A percentile compares a stretch with the other conserved stretches of the same genome.
These are phyloP conservation scores for Colletotrichum simmondsii DNA, from an alignment of 2,329 filamentous ascomycete genomes.

Conservation along the genomic window DNA sequence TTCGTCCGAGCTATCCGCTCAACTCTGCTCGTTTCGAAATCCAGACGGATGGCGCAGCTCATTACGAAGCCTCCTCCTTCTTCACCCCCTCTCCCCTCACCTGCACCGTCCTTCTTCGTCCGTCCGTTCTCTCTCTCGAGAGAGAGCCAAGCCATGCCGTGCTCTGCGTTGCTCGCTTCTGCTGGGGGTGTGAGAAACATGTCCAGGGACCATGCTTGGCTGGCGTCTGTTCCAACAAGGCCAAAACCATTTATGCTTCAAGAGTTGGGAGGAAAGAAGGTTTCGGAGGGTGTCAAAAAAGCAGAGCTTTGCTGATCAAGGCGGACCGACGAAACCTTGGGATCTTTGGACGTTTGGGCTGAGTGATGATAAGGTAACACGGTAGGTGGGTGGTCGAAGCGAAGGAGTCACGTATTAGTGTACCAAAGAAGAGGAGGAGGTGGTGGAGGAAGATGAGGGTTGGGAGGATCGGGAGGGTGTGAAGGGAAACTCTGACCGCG, in stretches of 20 bases:
- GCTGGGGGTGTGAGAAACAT: background rate
- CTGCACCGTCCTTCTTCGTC: background rate
- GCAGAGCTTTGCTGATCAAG: background rate
- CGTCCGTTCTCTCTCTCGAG: background rate
- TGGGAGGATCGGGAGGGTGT: background rate
- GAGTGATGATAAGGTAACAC: background rate
- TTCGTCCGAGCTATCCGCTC: conserved; percentile 30
- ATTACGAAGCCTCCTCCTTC: conserved; percentile 13
- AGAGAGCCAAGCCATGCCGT: background rate
- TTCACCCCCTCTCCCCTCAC: background rate
- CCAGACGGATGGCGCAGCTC: conserved; percentile 30
- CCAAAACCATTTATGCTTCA: conserved; percentile 31
- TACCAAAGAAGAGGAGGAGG: background rate
- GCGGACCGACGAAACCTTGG: background rate
- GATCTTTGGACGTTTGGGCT: background rate
- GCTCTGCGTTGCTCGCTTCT: background rate
- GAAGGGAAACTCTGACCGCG: background rate
- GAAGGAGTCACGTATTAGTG: no score
- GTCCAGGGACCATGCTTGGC: conserved; percentile 26
- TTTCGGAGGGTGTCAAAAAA: conserved; percentile 6
- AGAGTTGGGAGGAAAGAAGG: conserved; percentile 27
- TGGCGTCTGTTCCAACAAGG: background rate
- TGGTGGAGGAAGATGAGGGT: no score
- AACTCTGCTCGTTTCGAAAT: conserved; percentile 29
- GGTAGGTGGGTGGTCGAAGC: background rate